Base-by-base conservation (phyloP, 345 rosid genomes). In the Excoecaria agallocha region DNA sequence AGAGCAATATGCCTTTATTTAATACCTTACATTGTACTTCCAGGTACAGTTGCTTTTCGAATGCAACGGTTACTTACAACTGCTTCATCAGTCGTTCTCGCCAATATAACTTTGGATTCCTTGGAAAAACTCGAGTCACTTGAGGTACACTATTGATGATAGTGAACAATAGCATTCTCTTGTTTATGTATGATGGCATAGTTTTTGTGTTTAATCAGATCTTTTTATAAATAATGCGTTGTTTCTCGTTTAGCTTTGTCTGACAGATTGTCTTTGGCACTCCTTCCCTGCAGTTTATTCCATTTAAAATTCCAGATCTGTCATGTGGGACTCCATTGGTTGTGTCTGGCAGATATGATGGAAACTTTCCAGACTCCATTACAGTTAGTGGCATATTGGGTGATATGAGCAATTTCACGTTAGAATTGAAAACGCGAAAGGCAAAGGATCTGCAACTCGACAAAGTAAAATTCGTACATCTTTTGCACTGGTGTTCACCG, bases 41-140 rank as follows among this genome's bases (percentile, higher is more conserved):
- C 83, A 80, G 83, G 76, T 80, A 71, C 83, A 37, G 69, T 80
- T 55, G 79, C 72, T 62, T 60, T 46, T 39, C 76, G 74, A 41
- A 35, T 80, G 76, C 83, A 80, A 59, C 69, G 70, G 24, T 72
- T 80, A 52, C 76, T 80, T 55, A 45, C 69, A 22, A 60, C 77
- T 76, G 70, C 70, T 51, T 71, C 83, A 59, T 80, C 83, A 20
- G 43, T 76, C 60, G 45, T 80, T 61, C 72, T 80, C 8, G 74
- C 79, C 22, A 68, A 80, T 66, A 35, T 80, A 51, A 75, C 66
- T 10, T 49, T 72, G n/a, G 83, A 72, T 60, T 67, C 66, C 16
- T 72, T 80, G 43, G 76, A 80, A 60, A 57, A 54, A 52, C 72
- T 71, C 22, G 73, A 75, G 37, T 75, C 79, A 22, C 60, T 76